These are phyloP conservation scores for Chlorella sp. DNA, from an alignment of 139 green algal genomes.

Conservation along the genomic window DNA sequence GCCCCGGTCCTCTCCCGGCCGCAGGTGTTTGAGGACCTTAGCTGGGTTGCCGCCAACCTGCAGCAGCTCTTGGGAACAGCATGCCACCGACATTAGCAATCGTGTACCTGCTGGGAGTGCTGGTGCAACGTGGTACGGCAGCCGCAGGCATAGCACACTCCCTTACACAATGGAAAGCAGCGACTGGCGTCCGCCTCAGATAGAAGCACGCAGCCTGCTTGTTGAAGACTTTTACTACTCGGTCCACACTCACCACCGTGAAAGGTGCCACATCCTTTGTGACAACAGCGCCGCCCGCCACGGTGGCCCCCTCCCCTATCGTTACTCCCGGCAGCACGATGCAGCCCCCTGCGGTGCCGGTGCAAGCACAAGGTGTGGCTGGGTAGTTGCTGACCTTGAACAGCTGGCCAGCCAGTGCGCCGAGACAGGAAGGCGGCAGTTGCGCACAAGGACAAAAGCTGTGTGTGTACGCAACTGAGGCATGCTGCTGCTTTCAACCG, in stretches of 20 bases:
- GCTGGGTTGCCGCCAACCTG: slow-evolving; percentile 17
- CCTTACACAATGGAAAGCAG: too few relatives aligned
- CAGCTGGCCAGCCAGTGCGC: not conserved
- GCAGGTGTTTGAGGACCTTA: not conserved
- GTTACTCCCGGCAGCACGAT: slow-evolving; percentile 53
- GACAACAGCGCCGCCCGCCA: slow-evolving; percentile 71
- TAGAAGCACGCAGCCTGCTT: too few relatives aligned
- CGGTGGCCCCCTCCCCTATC: slow-evolving; percentile 52
- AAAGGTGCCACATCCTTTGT: slow-evolving; percentile 65
- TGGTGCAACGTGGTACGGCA: too few relatives aligned
- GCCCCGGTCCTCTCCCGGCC: not conserved
- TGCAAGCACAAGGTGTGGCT: too few relatives aligned
- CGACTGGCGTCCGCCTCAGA: too few relatives aligned
- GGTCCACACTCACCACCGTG: slow-evolving; percentile 55
- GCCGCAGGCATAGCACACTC: too few relatives aligned
- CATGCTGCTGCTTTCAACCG: slow-evolving; percentile 28
- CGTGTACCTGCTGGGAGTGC: too few relatives aligned
- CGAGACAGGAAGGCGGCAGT: not conserved
- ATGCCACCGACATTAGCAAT: too few relatives aligned
- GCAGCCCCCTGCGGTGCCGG: slow-evolving; percentile 28
- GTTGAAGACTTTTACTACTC: too few relatives aligned
- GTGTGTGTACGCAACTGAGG: not conserved
- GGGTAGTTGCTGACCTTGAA: too few relatives aligned
- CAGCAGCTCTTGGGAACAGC: not conserved
- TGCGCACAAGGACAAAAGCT: too few relatives aligned